Conservation (phyloP, 805 yeast species). For the Pichia phayaonensis region DNA sequence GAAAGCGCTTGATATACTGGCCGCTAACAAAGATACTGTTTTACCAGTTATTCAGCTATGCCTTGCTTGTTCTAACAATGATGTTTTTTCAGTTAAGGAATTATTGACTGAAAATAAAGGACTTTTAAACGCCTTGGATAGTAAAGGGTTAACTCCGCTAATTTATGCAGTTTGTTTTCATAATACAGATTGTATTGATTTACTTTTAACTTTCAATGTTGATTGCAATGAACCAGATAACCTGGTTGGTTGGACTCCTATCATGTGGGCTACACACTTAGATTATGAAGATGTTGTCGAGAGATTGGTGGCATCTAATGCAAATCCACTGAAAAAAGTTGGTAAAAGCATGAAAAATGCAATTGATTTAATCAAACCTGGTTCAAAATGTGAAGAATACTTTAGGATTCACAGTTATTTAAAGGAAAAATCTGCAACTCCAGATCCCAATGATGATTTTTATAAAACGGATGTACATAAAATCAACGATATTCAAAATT, state of each 20-base stretch:
- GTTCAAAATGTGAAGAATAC: conserved; percentile 49
- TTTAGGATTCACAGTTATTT: conserved; percentile 45
- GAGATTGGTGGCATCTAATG: conserved; percentile 52
- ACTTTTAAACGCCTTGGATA: conserved; percentile 25
- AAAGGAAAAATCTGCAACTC: conserved; percentile 12
- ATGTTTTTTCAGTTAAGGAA: conserved; percentile 23
- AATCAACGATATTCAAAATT: conserved; percentile 8
- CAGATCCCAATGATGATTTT: conserved; percentile 3
- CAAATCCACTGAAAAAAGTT: conserved; percentile 44
- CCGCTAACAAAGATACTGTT: conserved; percentile 22
- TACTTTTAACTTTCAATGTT: conserved; percentile 35
- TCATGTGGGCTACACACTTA: conserved; percentile 81
- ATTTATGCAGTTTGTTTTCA: conserved; percentile 52
- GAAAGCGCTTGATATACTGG: conserved; percentile 26
- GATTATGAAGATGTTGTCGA: conserved; percentile 49
- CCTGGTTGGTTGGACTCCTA: conserved; percentile 51
- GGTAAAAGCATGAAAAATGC: conserved; percentile 40
- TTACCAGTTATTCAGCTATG: conserved; percentile 27
- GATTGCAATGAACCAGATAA: conserved; percentile 47
- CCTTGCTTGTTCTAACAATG: conserved; percentile 34
- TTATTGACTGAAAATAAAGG: conserved; percentile 17
- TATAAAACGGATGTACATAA: conserved; percentile 1
- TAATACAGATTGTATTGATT: conserved; percentile 40
- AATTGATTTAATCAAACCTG: conserved; percentile 48
- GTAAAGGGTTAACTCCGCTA: conserved; percentile 38